Percentiles rank a stretch among this genome's conserved stretches.
Evolutionary conservation across 345 rosid genomes (phyloP).

Genomic region (Linum lewisii): DNA sequence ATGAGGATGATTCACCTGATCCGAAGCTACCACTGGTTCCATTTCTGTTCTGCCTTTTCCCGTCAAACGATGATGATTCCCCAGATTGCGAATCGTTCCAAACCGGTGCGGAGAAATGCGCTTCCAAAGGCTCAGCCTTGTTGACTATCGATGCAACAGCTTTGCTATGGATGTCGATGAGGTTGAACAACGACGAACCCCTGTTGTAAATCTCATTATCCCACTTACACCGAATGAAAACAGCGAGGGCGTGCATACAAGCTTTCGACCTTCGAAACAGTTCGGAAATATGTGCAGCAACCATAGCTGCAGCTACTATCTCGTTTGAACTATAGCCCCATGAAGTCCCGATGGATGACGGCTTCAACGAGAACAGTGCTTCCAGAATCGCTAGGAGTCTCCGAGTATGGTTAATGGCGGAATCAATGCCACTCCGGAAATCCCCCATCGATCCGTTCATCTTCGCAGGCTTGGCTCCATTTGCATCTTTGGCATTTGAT

Average conservation of each 20-base stretch:
- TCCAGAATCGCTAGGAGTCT: constrained; percentile 82
- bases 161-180: constrained; percentile 90
- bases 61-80: too few species aligned
- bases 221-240: constrained; percentile 86
- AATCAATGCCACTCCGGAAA: constrained; percentile 48
- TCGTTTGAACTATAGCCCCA: constrained; percentile 94
- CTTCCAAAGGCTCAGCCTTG: constrained; percentile 93
- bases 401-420: constrained; percentile 79
- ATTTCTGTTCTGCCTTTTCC: constrained; percentile 35
- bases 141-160: constrained; percentile 82
- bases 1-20: constrained; percentile 36
- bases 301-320: constrained; percentile 99
- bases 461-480: constrained; percentile 37
- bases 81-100: constrained; percentile 46
- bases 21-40: constrained; percentile 28
- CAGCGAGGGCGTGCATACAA: constrained; percentile 74
- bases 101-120: constrained; percentile 48
- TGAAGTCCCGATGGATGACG: constrained; percentile 83
- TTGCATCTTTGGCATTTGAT: too few species aligned
- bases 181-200: constrained; percentile 83
- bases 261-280: constrained; percentile 85
- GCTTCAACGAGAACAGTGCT: constrained; percentile 90
- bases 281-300: constrained; percentile 96
- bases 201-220: constrained; percentile 67
- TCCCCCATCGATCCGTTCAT: constrained; percentile 49